Evolutionary conservation across 2,329 filamentous ascomycete genomes (phyloP), one percentile per base, ranked within the genome.

Genomic region (Teratosphaeria nubilosa): DNA sequence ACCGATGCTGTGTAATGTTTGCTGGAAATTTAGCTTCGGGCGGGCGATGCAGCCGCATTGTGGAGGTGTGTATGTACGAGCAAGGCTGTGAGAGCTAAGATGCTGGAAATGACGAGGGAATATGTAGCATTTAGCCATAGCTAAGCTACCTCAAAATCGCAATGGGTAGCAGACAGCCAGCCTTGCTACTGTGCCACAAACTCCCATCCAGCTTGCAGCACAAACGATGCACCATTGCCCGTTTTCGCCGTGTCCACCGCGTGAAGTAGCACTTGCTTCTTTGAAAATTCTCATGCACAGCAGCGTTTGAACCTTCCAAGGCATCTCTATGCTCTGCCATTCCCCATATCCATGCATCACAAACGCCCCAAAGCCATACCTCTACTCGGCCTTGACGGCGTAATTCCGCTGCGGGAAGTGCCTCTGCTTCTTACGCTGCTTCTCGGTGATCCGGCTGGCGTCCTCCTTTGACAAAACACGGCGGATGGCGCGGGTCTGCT

Each of bases 391-490:
- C 92, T 97, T 99, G 79, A 99, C 89, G 79, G 94, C 94, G 80
- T 87, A 99, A 83, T 95, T 96, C 81, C 94, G 87, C 84, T 95
- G 90, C 69, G 94, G 94, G 85, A 99, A 99, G 83, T 99, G 92
- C 70, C 83, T 86, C 77, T 83, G 79, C 82, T 87, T 90, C 90
- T 99, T 99, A 86, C 91, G 91, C 78, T 91, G 87, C 88, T 95
- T 96, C 81, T 92, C 87, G 69, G 95, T 88, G 73, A 86, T 82
- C 77, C 86, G 83, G 72, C 85, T 83, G 72, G 88, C 86, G 81
- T 99, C 92, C 84, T 95, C 85, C 78, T 90, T 87, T 75, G 88
- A 92, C 80, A 99, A 84, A 75, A 90, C 85, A 83, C 95, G 90
- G 76, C 94, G 91, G 81, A 97, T 95, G 76, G 91, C 94, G 74